Percentiles rank a stretch among this genome's conserved stretches.
These are phyloP conservation scores for Neltuma alba DNA, from an alignment of 306 rosid species.

Conservation along the genomic window DNA sequence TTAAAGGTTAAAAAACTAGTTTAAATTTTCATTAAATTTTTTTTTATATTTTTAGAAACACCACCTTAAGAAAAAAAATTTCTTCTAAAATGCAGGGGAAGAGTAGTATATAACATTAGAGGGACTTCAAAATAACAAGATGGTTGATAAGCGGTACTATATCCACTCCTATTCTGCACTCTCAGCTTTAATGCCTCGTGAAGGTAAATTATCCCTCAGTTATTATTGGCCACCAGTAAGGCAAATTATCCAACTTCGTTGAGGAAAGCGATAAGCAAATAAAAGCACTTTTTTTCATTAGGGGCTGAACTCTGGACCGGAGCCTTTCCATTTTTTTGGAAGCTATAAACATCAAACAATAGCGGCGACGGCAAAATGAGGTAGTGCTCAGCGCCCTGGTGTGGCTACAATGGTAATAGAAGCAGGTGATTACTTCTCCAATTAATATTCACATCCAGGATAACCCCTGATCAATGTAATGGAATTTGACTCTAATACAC, in stretches of 20 bases:
- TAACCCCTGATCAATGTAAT: conserved; percentile 32
- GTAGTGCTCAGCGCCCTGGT: neutral
- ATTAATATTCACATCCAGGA: conserved; percentile 50
- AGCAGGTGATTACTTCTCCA: conserved; percentile 22
- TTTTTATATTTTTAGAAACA: too few species aligned
- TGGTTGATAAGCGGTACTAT: too few species aligned
- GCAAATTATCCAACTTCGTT: neutral
- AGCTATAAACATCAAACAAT: neutral
- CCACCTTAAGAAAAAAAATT: too few species aligned
- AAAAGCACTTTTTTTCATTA: neutral
- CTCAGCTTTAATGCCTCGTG: neutral
- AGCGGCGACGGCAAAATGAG: neutral
- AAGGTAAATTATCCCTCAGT: neutral
- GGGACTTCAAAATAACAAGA: too few species aligned
- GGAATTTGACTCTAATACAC: conserved; percentile 38
- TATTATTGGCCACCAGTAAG: neutral
- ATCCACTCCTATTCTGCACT: neutral
- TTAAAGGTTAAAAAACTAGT: too few species aligned
- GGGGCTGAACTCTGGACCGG: too few species aligned
- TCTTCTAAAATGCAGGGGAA: too few species aligned
- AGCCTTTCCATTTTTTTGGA: neutral
- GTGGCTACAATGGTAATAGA: neutral
- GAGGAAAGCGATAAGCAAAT: neutral
- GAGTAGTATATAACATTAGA: too few species aligned
- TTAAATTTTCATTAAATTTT: too few species aligned